Conservation (phyloP, 805 yeast genomes). For the Cyberlindnera galapagoensis region DNA sequence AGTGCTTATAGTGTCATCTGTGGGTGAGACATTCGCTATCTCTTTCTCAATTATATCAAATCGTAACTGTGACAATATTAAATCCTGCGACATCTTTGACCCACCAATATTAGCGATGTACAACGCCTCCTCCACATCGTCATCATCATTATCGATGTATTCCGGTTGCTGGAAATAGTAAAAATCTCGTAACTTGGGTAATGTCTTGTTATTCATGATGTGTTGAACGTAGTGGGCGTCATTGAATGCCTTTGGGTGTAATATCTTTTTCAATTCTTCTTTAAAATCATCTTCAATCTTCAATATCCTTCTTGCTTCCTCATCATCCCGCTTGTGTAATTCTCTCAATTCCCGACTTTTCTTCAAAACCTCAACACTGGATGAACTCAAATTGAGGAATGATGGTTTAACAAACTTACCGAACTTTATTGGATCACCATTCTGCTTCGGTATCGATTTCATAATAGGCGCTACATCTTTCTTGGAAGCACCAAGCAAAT, state of each 20-base stretch:
- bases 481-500: no score
- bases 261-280: conserved; percentile 2
- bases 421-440: no score
- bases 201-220: conserved; percentile 2
- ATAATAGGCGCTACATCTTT: no score
- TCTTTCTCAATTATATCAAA: not conserved
- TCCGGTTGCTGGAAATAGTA: conserved; percentile 1
- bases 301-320: conserved; percentile 3
- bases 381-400: no score
- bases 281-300: conserved; percentile 8
- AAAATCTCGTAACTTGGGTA: conserved; percentile 7
- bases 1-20: conserved; percentile 1
- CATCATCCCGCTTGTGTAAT: conserved; percentile 9
- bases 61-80: not conserved
- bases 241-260: conserved; percentile 4
- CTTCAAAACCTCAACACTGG: conserved; percentile 3
- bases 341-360: conserved; percentile 5
- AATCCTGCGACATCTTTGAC: not conserved
- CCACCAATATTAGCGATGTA: not conserved
- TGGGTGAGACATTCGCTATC: not conserved
- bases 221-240: conserved; percentile 6
- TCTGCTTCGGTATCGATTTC: no score
- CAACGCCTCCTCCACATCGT: not conserved
- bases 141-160: not conserved
- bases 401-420: no score